Evolutionary conservation across 2,329 filamentous ascomycete genomes (phyloP), one percentile per base, ranked within the genome.

Genomic region (Aureobasidium zeae): DNA sequence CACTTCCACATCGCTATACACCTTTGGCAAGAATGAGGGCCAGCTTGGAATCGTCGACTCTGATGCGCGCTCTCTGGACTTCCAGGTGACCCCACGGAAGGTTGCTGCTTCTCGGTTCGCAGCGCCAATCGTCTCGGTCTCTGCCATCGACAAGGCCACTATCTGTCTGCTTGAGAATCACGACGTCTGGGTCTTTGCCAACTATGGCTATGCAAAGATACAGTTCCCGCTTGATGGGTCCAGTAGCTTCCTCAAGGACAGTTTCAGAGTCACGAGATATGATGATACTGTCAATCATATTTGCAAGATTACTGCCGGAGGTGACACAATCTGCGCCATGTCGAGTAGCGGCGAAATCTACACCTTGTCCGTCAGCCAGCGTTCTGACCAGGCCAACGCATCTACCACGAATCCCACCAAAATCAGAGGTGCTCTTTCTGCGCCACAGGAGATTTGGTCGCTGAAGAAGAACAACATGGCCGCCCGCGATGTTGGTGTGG

Each of bases 11-110:
- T 85, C 86, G 1, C 66, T 98, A 1, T 98, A 85, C 58, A 94
- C 86, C 2, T 98, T 94, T 72, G 91, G 91, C 16, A 93, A 91
- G 55, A 98, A 96, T 55, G 79, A 87, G 53, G 91, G 91, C 2
- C 91, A 98, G 60, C 74, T 98, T 34, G 91, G 87, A 4, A 73
- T 98, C 42, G 87, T 95, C 66, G 91, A 95, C 60, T 89, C 91
- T 0, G 89, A 96, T 63, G 93, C 91, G 19, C 79, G 88, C 33
- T 95, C 87, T 0, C 73, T 96, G 4, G 85, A 91, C 53, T 68
- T 82, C n/a, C 91, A 96, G 57, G 66, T 74, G 15, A 79, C 77
- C 1, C 91, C 91, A 17, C 77, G 91, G 34, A 89, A 83, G 57
- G 88, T 98, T 31, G 88, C 86, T 0, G 86, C 86, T 0, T 91